Conservation (phyloP, 805 yeast species). For the Saccharomycopsis sp. region DNA sequence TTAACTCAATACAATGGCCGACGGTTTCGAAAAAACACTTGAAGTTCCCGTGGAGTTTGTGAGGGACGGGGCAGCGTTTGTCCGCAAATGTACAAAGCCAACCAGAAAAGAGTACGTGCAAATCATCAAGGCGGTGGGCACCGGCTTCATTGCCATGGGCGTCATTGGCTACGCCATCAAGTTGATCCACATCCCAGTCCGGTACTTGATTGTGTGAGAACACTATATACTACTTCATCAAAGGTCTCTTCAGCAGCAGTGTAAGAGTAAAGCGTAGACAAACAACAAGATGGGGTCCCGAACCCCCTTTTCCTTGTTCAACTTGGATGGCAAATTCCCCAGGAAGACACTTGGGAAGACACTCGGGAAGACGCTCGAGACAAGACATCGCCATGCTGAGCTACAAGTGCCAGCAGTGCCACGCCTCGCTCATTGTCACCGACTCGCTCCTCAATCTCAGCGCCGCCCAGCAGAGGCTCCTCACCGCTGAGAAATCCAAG, state of each 20-base stretch:
- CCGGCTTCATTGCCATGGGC: conserved; percentile 97
- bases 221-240: too few species aligned
- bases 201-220: conserved; percentile 78
- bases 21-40: conserved; percentile 64
- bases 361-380: too few species aligned
- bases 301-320: background rate
- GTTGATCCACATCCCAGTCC: conserved; percentile 89
- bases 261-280: background rate
- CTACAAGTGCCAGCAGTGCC: conserved; percentile 47
- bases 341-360: too few species aligned
- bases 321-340: too few species aligned
- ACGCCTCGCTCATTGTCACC: conserved; percentile 34
- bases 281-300: background rate
- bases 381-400: too few species aligned
- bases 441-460: conserved; percentile 35
- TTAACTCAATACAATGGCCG: too few species aligned
- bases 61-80: conserved; percentile 83
- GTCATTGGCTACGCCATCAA: conserved; percentile 93
- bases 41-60: conserved; percentile 88
- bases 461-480: conserved; percentile 35
- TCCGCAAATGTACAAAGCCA: conserved; percentile 91
- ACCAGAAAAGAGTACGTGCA: conserved; percentile 78
- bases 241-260: background rate
- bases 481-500: conserved; percentile 27
- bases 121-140: conserved; percentile 90